Conservation (phyloP, 768 basidiomycete genomes). For the Hortiboletus flavorubellus region DNA sequence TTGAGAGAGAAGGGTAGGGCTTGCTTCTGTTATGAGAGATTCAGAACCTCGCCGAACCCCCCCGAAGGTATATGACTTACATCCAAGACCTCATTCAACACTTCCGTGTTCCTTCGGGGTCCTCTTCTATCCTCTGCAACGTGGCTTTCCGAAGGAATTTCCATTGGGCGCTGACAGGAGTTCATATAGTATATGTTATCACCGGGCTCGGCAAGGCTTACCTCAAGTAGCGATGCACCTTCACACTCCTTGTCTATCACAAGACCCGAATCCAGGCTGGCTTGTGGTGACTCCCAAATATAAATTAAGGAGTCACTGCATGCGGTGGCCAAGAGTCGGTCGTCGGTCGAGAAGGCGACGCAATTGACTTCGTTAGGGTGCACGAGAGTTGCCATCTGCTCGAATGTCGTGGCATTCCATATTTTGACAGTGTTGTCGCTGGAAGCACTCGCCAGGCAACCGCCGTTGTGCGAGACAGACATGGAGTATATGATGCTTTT, state of each 20-base stretch:
- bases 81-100: constrained; percentile 13
- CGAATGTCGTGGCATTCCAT: constrained; percentile 27
- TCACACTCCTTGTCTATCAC: constrained; percentile 23
- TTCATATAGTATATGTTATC: constrained; percentile 1
- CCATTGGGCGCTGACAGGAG: constrained; percentile 12
- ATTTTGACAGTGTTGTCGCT: constrained; percentile 29
- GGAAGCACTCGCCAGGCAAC: constrained; percentile 28
- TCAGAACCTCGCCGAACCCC: constrained; percentile 5
- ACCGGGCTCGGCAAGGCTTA: constrained; percentile 10
- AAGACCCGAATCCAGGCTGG: constrained; percentile 29
- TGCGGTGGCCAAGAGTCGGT: constrained; percentile 30
- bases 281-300: constrained; percentile 30
- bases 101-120: constrained; percentile 3
- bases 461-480: constrained; percentile 26
- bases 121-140: background rate
- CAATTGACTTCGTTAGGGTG: constrained; percentile 29
- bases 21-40: constrained; percentile 7
- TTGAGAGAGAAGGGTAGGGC: background rate
- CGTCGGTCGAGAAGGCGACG: constrained; percentile 30
- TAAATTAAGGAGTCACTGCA: constrained; percentile 30
- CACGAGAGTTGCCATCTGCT: constrained; percentile 20
- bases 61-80: constrained; percentile 9
- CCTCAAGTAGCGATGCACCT: constrained; percentile 25
- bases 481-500: constrained; percentile 26
- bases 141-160: background rate